A percentile compares a stretch with the other conserved stretches of the same genome.
phyloP scores from a whole-genome alignment of 352 stramenopile genomes.

The Globisporangium recalcitrans region DNA sequence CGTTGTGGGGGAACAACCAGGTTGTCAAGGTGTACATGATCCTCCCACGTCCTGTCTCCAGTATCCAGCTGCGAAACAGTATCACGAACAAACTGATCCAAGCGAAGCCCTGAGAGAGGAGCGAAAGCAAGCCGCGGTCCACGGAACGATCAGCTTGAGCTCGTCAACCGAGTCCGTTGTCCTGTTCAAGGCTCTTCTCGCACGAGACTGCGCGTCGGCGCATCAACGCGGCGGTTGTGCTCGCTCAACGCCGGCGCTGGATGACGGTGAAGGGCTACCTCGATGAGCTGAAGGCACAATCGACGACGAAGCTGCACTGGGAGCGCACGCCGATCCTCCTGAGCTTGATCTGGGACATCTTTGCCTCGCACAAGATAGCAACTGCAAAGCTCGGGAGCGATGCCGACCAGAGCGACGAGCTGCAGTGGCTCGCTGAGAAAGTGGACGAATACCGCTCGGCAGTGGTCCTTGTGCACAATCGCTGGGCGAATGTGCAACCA shows the following conservation, averaged over 20 bases:
- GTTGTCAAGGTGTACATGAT: constrained; percentile 50
- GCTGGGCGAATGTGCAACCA: constrained; percentile 65
- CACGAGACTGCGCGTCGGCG: constrained; percentile 45
- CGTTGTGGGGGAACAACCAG: constrained; percentile 42
- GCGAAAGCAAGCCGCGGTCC: constrained; percentile 33
- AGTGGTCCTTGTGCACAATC: constrained; percentile 55
- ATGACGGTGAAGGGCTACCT: constrained; percentile 51
- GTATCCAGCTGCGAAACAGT: constrained; percentile 35
- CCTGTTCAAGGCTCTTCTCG: constrained; percentile 36
- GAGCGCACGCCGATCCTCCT: constrained; percentile 54
- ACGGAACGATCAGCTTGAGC: constrained; percentile 29
- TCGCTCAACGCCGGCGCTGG: constrained; percentile 56
- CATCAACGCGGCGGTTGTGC: constrained; percentile 60
- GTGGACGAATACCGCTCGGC: constrained; percentile 36
- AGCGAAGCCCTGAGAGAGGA: constrained; percentile 25
- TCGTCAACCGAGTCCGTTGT: constrained; percentile 15
- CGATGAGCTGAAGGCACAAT: constrained; percentile 43
- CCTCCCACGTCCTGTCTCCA: constrained; percentile 23
- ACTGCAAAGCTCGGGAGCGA: constrained; percentile 2
- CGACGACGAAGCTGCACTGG: constrained; percentile 55
- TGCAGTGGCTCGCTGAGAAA: constrained; percentile 31
- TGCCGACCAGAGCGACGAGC: constrained; percentile 27
- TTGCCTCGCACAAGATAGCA: constrained; percentile 30
- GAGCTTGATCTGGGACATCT: constrained; percentile 72
- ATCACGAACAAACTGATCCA: constrained; percentile 38